These are phyloP conservation scores for Rubia balearica DNA, from an alignment of 305 asterid species.

Conservation along the genomic window DNA sequence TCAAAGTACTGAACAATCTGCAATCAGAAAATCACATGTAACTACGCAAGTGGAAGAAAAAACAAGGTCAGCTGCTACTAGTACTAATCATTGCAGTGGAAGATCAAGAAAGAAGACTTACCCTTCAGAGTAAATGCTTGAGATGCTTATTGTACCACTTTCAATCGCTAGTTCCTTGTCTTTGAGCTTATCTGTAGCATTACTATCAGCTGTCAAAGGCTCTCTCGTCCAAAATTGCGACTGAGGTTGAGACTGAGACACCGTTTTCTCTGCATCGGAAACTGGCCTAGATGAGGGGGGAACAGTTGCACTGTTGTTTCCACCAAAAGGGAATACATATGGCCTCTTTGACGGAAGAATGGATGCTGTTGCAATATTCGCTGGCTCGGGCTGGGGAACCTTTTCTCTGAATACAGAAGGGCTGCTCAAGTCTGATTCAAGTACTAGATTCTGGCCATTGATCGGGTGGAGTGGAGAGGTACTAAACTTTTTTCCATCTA, in stretches of 20 bases:
- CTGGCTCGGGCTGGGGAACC: slow-evolving; percentile 35
- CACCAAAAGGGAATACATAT: slow-evolving; percentile 33
- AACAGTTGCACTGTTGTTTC: slow-evolving; percentile 32
- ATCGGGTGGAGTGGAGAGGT: slow-evolving; percentile 36
- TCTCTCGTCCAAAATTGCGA: slow-evolving; percentile 33
- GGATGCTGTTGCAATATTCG: slow-evolving; percentile 30
- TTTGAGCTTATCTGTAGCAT: slow-evolving; percentile 33
- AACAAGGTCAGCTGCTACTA: not conserved
- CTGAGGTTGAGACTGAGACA: slow-evolving; percentile 20
- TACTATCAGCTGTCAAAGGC: slow-evolving; percentile 30
- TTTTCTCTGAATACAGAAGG: slow-evolving; percentile 45
- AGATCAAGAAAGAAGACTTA: slow-evolving; percentile 24
- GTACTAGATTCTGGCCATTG: slow-evolving; percentile 53
- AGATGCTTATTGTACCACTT: slow-evolving; percentile 76
- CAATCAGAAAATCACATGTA: slow-evolving; percentile 1
- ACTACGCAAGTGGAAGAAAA: not conserved
- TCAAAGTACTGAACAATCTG: slow-evolving; percentile 78
- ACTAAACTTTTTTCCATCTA: slow-evolving; percentile 43
- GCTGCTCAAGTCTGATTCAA: slow-evolving; percentile 50
- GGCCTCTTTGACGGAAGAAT: slow-evolving; percentile 35
- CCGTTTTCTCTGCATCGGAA: slow-evolving; percentile 35
- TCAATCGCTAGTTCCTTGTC: slow-evolving; percentile 48
- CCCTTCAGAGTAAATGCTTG: slow-evolving; percentile 81
- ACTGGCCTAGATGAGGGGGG: slow-evolving; percentile 40
- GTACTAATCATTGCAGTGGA: not conserved